Base-by-base conservation (phyloP, 306 rosid genomes). In the Erythrophleum fordii region DNA sequence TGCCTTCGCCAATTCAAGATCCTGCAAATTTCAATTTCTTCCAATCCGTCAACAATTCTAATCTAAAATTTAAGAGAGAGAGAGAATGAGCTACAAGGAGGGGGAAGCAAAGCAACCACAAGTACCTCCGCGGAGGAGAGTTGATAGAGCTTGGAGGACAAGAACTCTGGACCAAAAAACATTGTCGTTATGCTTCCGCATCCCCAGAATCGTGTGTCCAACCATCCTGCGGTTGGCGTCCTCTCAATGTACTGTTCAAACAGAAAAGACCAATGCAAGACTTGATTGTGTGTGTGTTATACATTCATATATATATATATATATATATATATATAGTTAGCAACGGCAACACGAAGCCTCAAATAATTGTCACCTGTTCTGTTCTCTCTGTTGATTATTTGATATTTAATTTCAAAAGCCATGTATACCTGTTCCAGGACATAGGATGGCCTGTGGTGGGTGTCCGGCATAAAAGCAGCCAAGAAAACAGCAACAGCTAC, bases 401-500 rank as follows among this genome's bases (percentile, higher is more conserved):
- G 22, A 6, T 5, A 6, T 51, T 17, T 25, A n/a, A 5, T 11
- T 18, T 52, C 14, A 53, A 28, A 25, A 25, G 18, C 34, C 34
- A 31, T 31, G 4, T 16, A 64, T 83, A 91, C 97, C 93, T 90
- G 78, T 46, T 90, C 90, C 4, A 88, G 0, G 34, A 86, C 90
- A 49, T 88, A 82, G 4, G 97, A 82, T 0, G 96, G 91, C 0
- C 44, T 44, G 61, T 94, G 87, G 0, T 37, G 10, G 29, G 76
- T 81, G 28, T 94, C 94, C 0, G 97, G 98, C 72, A 80, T 6
- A 66, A 87, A 67, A 41, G 97, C 97, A 0, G 97, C 7, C 35
- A 89, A 13, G 86, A 94, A 94, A 41, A 92, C 93, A 58, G 87
- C 94, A 12, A 61, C 80, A 0, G 86, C 84, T 0, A 92, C 71